Evolutionary conservation across 2,329 filamentous ascomycete species (phyloP), one percentile per base, ranked within the genome.

Genomic region (Cercospora nicotianae): DNA sequence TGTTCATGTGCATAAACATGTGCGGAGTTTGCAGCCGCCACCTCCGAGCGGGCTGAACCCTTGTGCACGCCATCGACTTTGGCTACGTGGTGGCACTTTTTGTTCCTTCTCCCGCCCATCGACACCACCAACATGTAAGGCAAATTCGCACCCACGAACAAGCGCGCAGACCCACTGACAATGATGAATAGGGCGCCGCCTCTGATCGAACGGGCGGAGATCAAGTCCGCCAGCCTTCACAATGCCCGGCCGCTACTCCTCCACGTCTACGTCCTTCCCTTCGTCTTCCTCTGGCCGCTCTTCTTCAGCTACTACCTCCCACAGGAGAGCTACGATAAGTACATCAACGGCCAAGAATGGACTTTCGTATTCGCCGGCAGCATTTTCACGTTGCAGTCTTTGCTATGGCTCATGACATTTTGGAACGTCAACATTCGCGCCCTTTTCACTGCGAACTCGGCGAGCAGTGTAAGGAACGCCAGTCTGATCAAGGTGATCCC

Each of bases 311-410:
- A 94, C 80, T 98, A 97, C 80, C 88, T 96, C 64, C 91, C 89
- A 23, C 85, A 89, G 69, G 90, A 93, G 64, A 89, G 92, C 73
- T 99, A 99, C 81, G 91, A 96, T 73, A 90, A 90, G 78, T 90
- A 98, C 83, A 96, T 99, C 72, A 88, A 91, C 75, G 94, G 91
- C n/a, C 89, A 91, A 74, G 95, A 99, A 85, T 99, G 95, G 94
- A 98, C 96, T 0, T 96, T 97, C 79, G 92, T 99, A 70, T 99
- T 92, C 89, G 87, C 91, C 72, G 94, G 91, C 75, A 86, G 89
- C 73, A 97, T 99, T 78, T 85, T 96, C 79, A 97, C 94, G 10
- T 77, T 91, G 66, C 96, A 99, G 83, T 89, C 92, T 71, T 86
- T 99, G 71, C 83, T 93, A 74, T 99, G 95, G 94, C 86, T 99